Conservation (phyloP, 192 early-diverging fungal genomes). For the Physocladia obscura region DNA sequence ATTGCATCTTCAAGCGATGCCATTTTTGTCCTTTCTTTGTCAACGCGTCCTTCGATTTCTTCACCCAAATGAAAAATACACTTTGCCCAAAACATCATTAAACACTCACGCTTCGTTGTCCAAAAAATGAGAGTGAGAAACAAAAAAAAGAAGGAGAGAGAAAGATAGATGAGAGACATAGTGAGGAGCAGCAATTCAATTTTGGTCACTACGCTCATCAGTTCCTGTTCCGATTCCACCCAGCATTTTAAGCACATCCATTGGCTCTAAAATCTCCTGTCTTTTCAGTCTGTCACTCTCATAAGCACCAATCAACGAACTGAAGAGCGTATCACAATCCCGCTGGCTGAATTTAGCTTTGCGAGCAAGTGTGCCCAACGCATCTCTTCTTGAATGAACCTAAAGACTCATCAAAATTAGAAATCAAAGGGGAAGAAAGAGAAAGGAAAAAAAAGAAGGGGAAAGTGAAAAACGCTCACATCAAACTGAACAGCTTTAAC, state of each 20-base stretch:
- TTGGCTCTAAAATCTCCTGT: constrained; percentile 2
- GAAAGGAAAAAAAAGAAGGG: too few relatives aligned
- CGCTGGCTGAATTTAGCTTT: not conserved
- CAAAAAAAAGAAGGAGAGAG: not conserved
- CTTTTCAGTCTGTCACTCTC: not conserved
- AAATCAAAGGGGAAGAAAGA: too few relatives aligned
- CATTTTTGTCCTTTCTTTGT: constrained; percentile 46
- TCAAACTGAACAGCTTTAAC: constrained; percentile 3
- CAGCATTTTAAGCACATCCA: constrained; percentile 18
- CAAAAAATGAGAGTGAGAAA: too few relatives aligned
- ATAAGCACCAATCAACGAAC: constrained; percentile 11
- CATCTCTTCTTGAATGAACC: constrained; percentile 2
- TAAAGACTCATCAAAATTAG: not conserved
- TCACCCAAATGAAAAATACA: too few relatives aligned
- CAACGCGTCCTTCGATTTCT: not conserved
- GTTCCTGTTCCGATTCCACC: not conserved
- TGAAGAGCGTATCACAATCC: constrained; percentile 5
- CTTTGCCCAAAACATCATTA: too few relatives aligned
- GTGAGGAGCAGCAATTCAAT: not conserved
- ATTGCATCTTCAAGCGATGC: constrained; percentile 71
- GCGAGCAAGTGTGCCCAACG: not conserved
- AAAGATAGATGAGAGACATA: not conserved
- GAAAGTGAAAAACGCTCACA: not conserved
- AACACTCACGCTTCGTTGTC: too few relatives aligned
- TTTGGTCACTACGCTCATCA: not conserved